Evolutionary conservation across 2,329 filamentous ascomycete genomes (phyloP), one percentile per base, ranked within the genome.

Genomic region (Scytalidium sp.): DNA sequence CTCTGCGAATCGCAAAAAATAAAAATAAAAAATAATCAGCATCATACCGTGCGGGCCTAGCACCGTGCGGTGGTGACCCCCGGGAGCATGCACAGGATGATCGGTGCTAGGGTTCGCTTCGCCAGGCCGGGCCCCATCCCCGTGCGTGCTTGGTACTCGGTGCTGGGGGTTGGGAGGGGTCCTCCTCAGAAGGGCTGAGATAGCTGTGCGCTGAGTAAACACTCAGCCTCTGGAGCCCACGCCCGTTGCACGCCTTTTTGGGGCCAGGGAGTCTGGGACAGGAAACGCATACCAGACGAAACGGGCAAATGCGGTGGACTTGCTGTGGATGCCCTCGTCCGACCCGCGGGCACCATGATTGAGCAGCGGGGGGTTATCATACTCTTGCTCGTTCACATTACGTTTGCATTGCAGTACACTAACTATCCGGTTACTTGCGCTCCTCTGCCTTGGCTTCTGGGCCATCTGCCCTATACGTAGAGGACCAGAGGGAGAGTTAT

Each of bases 151-250:
- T 11, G 55, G 46, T 55, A n/a, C n/a, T n/a, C n/a, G n/a, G n/a
- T 54, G 52, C 51, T 29, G 49, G 43, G 46, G 42, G 44, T 23
- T 50, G 25, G 45, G 46, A 45, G 29, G 46, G 19, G 46, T 29
- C 41, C 44, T 19, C 27, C 19, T 49, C 42, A 41, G 45, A 56
- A n/a, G 56, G 58, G 60, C 60, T 60, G 59, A 61, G 56, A 59
- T 56, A 50, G 52, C 50, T 46, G 41, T 50, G 54, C 56, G 57
- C 57, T 61, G 53, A 61, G 59, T 59, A 53, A 56, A 49, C 23
- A 51, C 57, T 62, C 60, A 62, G 60, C 60, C 60, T 60, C 55
- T 54, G 55, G 54, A 21, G 41, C n/a, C n/a, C n/a, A n/a, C 32
- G 32, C 5, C 32, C 32, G 32, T 36, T 36, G 32, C 32, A 36